phyloP scores from a whole-genome alignment of 805 yeast species.

The Wickerhamiella kazuoi region DNA sequence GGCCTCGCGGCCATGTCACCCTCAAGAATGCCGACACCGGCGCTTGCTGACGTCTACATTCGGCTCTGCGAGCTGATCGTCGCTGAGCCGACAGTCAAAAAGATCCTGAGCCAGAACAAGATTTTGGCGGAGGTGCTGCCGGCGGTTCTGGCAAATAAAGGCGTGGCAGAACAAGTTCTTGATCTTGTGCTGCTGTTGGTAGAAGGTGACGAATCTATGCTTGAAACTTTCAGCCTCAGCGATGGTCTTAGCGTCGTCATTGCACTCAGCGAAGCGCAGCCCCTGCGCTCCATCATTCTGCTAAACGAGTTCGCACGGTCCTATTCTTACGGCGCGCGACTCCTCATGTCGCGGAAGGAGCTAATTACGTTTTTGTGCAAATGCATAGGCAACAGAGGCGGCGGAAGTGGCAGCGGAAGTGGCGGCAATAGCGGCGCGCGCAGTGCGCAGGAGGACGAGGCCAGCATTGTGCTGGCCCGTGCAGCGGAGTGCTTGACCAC shows the following conservation, averaged over 20 bases:
- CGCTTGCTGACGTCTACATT: slow-evolving; percentile 5
- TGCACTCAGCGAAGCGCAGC: not conserved
- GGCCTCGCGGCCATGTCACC: not conserved
- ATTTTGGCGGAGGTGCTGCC: not conserved
- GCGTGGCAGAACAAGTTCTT: slow-evolving; percentile 6
- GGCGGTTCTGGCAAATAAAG: not conserved
- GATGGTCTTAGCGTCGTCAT: slow-evolving; percentile 10
- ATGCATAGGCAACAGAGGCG: not conserved
- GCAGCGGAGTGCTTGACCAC: slow-evolving; percentile 6
- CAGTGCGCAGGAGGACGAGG: not conserved
- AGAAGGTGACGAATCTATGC: slow-evolving; percentile 4
- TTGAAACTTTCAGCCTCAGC: slow-evolving; percentile 12
- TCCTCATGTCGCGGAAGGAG: not conserved
- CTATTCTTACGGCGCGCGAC: slow-evolving; percentile 2
- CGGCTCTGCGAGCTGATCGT: slow-evolving; percentile 12
- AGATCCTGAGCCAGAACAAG: slow-evolving; percentile 4
- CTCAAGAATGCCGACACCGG: slow-evolving; percentile 3
- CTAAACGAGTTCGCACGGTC: not conserved
- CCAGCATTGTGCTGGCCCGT: not conserved
- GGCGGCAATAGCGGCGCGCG: not conserved
- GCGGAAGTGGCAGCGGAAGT: not conserved
- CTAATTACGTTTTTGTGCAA: not conserved
- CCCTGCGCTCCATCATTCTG: not conserved
- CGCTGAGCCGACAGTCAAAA: slow-evolving; percentile 11
- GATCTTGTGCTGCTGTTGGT: slow-evolving; percentile 9